These are phyloP conservation scores for Fusarium camptoceras DNA, from an alignment of 2,329 filamentous ascomycete genomes.

Conservation along the genomic window DNA sequence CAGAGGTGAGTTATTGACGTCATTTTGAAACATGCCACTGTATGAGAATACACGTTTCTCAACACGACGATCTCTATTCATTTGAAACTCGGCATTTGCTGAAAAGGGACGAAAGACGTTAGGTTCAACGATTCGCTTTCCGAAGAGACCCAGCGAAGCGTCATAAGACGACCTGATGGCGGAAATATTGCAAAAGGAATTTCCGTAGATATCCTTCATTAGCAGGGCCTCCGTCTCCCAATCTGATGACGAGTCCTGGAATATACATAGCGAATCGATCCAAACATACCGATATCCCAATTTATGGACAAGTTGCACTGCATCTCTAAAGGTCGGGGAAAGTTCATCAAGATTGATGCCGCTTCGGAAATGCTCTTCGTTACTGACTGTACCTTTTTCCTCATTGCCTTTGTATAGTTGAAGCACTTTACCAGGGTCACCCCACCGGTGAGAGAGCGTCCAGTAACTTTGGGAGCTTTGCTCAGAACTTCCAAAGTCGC, in stretches of 20 bases:
- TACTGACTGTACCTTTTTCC: neutral
- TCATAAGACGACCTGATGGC: neutral
- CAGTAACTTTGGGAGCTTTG: neutral
- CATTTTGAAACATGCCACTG: no score
- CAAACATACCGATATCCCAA: neutral
- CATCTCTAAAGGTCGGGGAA: neutral
- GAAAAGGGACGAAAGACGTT: no score
- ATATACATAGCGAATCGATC: neutral
- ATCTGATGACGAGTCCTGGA: neutral
- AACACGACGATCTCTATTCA: no score
- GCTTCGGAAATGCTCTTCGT: neutral
- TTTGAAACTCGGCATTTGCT: no score
- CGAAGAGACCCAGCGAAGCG: no score
- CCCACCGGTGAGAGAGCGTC: neutral
- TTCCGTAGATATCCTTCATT: rapidly evolving
- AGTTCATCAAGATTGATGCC: neutral
- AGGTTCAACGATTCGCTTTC: no score
- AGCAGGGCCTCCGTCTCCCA: neutral
- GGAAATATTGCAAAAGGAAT: neutral
- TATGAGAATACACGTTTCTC: no score
- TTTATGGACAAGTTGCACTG: rapidly evolving
- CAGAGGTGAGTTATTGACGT: no score
- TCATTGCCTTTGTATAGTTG: neutral
- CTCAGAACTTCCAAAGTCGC: rapidly evolving
- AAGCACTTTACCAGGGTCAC: neutral